Conservation (phyloP, 495 filamentous ascomycete species). For the Apiosordaria backusii region DNA sequence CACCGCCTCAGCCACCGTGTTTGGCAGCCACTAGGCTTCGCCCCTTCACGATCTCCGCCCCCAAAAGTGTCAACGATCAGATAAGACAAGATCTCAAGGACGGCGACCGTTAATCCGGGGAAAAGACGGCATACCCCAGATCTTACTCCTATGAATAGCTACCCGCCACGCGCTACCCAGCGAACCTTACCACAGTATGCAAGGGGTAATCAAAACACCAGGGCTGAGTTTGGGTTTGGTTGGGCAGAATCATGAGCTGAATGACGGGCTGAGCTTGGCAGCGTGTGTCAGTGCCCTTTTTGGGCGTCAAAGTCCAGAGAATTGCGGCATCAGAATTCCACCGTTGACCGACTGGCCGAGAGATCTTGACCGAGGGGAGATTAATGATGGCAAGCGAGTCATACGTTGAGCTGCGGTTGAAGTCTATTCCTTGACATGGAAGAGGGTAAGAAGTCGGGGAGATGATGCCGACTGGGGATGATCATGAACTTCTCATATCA, state of each 20-base stretch:
- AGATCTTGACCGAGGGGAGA: neutral
- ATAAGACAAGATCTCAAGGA: neutral
- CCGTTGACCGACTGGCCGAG: neutral
- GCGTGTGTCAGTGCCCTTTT: neutral
- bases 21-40: too few species aligned
- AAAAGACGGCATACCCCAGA: neutral
- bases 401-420: neutral
- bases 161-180: neutral
- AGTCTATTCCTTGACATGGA: neutral
- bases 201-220: neutral
- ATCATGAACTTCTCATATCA: neutral
- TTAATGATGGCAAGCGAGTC: neutral
- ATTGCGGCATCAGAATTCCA: neutral
- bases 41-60: neutral
- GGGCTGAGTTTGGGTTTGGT: neutral
- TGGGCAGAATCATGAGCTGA: too few species aligned
- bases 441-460: neutral
- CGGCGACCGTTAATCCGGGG: neutral
- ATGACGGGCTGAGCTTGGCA: neutral
- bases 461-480: neutral
- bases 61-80: neutral
- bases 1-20: neutral
- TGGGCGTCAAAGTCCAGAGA: neutral
- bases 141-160: neutral
- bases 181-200: too few species aligned